phyloP scores from a whole-genome alignment of 805 yeast genomes.

The Nakazawaea ishiwadae region DNA sequence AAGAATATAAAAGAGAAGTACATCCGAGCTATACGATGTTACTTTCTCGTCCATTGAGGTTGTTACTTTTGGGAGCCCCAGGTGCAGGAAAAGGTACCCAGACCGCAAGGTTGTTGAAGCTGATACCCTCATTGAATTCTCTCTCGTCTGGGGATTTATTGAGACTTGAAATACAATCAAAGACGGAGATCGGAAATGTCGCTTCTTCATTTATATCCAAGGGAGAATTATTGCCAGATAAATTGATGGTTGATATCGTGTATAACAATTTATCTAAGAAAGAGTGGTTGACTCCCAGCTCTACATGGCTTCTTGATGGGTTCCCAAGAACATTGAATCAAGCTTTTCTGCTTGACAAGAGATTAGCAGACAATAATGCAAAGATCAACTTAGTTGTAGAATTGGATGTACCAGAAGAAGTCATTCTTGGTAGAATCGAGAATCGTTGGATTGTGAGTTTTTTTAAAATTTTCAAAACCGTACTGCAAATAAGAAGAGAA shows the following conservation, averaged over 20 bases:
- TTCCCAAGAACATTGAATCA: conserved; percentile 81
- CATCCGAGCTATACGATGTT: conserved; percentile 6
- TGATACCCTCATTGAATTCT: conserved; percentile 47
- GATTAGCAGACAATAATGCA: conserved; percentile 33
- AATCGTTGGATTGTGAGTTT: conserved; percentile 61
- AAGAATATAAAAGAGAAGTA: not conserved
- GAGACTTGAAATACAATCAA: conserved; percentile 56
- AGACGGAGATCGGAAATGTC: conserved; percentile 47
- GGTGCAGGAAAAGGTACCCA: conserved; percentile 96
- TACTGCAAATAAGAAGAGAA: no score
- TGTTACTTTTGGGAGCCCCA: conserved; percentile 85
- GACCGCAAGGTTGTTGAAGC: conserved; percentile 57
- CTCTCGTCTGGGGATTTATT: conserved; percentile 84
- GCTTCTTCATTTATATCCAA: conserved; percentile 52
- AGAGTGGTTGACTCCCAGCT: conserved; percentile 36
- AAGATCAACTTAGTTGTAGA: conserved; percentile 76
- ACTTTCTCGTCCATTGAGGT: conserved; percentile 44
- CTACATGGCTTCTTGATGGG: conserved; percentile 83
- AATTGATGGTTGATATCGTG: conserved; percentile 56
- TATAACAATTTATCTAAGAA: conserved; percentile 38
- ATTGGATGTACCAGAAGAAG: conserved; percentile 79
- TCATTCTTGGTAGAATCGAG: conserved; percentile 75
- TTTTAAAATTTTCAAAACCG: no score
- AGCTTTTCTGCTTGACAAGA: conserved; percentile 53
- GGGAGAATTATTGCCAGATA: conserved; percentile 76